A percentile compares a stretch with the other conserved stretches of the same genome.
Conservation (phyloP, 2,329 filamentous ascomycete genomes). For the Leptodontidium sp. region DNA sequence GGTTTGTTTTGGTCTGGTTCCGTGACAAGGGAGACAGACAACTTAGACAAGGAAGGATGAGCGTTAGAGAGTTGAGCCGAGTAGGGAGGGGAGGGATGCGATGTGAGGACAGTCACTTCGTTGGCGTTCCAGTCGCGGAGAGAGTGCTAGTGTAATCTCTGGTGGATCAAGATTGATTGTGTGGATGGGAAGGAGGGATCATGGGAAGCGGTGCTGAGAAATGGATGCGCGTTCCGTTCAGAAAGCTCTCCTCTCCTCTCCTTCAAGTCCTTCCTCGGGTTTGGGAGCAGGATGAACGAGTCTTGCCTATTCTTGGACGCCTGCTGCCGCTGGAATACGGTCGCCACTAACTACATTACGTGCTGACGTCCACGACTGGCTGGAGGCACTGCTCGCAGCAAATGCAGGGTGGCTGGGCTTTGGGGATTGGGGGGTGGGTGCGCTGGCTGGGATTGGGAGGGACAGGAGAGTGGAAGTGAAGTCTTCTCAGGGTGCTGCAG, state of each 20-base stretch:
- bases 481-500: slow-evolving; percentile 4
- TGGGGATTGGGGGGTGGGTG: not conserved
- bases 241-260: slow-evolving; percentile 18
- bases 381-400: not conserved
- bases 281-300: slow-evolving; percentile 18
- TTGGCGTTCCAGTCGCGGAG: too few species aligned
- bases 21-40: slow-evolving; percentile 19
- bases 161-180: slow-evolving; percentile 23
- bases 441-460: slow-evolving; percentile 14
- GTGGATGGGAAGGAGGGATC: slow-evolving; percentile 15
- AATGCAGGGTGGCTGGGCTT: slow-evolving; percentile 18
- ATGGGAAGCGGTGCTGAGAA: slow-evolving; percentile 29
- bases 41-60: not conserved
- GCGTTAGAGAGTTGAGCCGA: slow-evolving; percentile 12
- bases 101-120: too few species aligned
- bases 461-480: not conserved
- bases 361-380: not conserved
- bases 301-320: slow-evolving; percentile 32
- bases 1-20: slow-evolving; percentile 12
- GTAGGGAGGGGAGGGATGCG: too few species aligned
- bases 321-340: slow-evolving; percentile 3
- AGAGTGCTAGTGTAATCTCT: slow-evolving; percentile 25
- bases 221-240: slow-evolving; percentile 41
- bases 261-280: not conserved
- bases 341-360: slow-evolving; percentile 10